Conservation (phyloP, 176 grass and related monocot species). For the Cenchrus fungigraminus region DNA sequence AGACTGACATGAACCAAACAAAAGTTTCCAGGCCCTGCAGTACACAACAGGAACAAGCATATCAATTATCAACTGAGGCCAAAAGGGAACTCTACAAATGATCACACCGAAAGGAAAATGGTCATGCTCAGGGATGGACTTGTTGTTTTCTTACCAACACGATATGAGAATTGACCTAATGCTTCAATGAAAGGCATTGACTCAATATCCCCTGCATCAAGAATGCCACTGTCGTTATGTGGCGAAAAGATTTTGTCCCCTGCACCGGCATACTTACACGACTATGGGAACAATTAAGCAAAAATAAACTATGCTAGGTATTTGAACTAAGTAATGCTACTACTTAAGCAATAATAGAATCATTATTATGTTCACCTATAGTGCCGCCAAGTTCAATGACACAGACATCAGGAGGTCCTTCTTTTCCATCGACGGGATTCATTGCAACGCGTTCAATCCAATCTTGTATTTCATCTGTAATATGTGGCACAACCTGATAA, state of each 20-base stretch:
- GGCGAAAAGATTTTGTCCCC: constrained; percentile 51
- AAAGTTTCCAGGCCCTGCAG: constrained; percentile 85
- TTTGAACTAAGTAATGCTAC: constrained; percentile 17
- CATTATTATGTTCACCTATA: constrained; percentile 71
- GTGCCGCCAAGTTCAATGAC: constrained; percentile 94
- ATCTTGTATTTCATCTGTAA: constrained; percentile 98
- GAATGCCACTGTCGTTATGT: constrained; percentile 68
- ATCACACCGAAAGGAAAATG: constrained; percentile 24
- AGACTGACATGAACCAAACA: constrained; percentile 98
- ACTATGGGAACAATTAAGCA: constrained; percentile 65
- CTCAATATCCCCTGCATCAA: constrained; percentile 98
- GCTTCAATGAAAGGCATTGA: constrained; percentile 99
- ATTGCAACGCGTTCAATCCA: constrained; percentile 90
- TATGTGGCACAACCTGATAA: constrained; percentile 93
- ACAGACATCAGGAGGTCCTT: constrained; percentile 93
- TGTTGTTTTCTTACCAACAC: constrained; percentile 69
- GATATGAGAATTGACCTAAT: constrained; percentile 93
- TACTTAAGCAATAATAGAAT: constrained; percentile 29
- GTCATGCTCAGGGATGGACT: background rate
- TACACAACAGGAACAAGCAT: constrained; percentile 29
- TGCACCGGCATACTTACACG: constrained; percentile 72
- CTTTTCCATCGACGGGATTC: constrained; percentile 80
- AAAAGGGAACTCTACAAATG: constrained; percentile 30
- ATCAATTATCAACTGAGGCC: constrained; percentile 26
- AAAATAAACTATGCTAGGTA: constrained; percentile 43